Evolutionary conservation across 495 filamentous ascomycete species (phyloP), one percentile per base, ranked within the genome.

Genomic region (Immersiella caudata): DNA sequence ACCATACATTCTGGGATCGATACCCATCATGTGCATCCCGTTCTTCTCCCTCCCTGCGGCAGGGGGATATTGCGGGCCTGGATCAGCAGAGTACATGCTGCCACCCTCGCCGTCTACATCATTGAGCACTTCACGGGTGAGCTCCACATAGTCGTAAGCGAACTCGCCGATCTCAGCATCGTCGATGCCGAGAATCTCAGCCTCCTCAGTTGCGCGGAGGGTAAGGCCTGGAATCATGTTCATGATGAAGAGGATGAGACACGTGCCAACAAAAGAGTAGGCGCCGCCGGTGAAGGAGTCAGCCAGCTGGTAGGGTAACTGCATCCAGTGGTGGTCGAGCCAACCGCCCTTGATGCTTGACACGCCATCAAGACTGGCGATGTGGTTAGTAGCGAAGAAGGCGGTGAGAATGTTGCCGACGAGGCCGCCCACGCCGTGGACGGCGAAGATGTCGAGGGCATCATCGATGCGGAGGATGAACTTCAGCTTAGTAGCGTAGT

Each of bases 151-250:
- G 78, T 98, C 95, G 82, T 99, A 99, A 7, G 95, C 96, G 79
- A 97, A 98, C 82, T 98, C 94, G 76, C 94, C 94, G 75, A 97
- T 94, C 81, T 98, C 93, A 29, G 91, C 89, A 75, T 97, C 94
- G 75, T 98, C 94, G 67, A 97, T 94, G 70, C 94, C 94, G 62
- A 94, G 81, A 46, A 96, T 89, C 79, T 98, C 94, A 35, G 93
- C 90, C 67, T 96, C 92, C 74, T 96, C 92, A 20, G 81, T 82
- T 0, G 90, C 90, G 54, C 94, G 91, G 59, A 98, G 88, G 67
- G 85, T 87, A 20, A 97, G 82, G 14, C 92, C 91, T 1, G 94
- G 93, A 49, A 97, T 87, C 64, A 94, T 82, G 76, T 96, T 96
- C 79, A 97, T 88, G 67, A 96, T 52, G 75, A 95, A 92, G 35